Evolutionary conservation across 1,284 basidiomycete genomes (phyloP), one percentile per base, ranked within the genome.

Genomic region (Trichosporon ovoides): DNA sequence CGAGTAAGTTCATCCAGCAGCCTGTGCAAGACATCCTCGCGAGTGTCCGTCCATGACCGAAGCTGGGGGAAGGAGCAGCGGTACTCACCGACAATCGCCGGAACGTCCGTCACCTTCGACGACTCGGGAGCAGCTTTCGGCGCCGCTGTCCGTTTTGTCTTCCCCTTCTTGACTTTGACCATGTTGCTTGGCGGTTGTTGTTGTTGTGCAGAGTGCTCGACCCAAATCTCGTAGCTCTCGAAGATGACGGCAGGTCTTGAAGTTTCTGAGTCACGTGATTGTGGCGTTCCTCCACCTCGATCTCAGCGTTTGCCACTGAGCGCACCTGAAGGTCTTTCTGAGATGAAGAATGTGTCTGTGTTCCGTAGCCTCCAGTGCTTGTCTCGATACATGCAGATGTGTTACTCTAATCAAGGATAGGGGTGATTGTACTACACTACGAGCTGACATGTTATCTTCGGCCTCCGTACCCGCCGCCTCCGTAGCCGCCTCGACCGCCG

Each of bases 381-480:
- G 22, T 19, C 16, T n/a, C 43, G 24, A 48, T 31, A 48, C 43
- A 48, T 48, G 43, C 43, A 48, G 24, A 31, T n/a, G n/a, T 48
- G 43, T 18, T 48, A 31, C 43, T 48, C 43, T 48, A 48, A 28
- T 31, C 24, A 31, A 31, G 43, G 43, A 48, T 48, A 31, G 28
- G 43, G 28, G 9, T 13, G 35, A 37, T 37, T n/a, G 19, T 48
- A 19, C 28, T 48, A 24, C 28, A 48, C 43, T 48, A 48, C 43
- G 28, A n/a, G 28, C n/a, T 22, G 28, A 22, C 24, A 48, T 31
- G 28, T 31, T 28, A 48, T 22, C 43, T 48, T 9, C 76, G 71
- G 7, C 70, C 70, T 38, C 64, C 68, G 24, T 69, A 70, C 16
- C 77, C 73, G 20, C 83, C 82, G n/a, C 68, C 59, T 11, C 85